phyloP scores from a whole-genome alignment of 495 filamentous ascomycete genomes.

The Hyaloscypha finlandica region DNA sequence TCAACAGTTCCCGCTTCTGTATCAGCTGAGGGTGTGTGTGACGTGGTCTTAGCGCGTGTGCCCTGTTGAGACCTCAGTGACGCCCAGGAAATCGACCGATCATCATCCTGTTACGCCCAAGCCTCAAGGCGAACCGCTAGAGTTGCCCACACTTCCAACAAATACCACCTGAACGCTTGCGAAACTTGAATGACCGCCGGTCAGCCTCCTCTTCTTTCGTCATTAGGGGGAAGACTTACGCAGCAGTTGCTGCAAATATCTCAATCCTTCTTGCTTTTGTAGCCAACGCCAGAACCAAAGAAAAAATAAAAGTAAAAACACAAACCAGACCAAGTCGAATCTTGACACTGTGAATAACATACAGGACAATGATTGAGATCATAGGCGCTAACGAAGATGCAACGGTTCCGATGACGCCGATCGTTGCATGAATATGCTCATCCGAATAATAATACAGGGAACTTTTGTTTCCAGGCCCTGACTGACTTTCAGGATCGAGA shows the following conservation, averaged over 20 bases:
- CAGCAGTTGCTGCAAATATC: slow-evolving; percentile 21
- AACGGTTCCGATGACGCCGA: background rate
- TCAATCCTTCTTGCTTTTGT: slow-evolving; percentile 11
- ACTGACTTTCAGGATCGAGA: no score
- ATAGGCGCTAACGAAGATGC: slow-evolving; percentile 8
- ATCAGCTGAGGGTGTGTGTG: no score
- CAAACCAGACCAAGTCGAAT: slow-evolving; percentile 15
- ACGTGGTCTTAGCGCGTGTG: no score
- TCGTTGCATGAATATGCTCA: slow-evolving; percentile 2
- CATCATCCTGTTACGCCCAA: background rate
- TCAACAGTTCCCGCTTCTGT: no score
- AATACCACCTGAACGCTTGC: slow-evolving; percentile 15
- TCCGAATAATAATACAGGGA: slow-evolving; percentile 13
- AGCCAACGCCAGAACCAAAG: slow-evolving; percentile 8
- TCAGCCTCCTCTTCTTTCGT: background rate
- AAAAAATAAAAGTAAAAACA: slow-evolving; percentile 12
- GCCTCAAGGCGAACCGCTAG: no score
- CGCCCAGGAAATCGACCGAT: background rate
- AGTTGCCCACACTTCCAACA: slow-evolving; percentile 7
- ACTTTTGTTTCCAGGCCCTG: background rate
- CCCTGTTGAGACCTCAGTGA: no score
- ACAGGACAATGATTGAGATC: slow-evolving; percentile 12
- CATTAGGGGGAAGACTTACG: slow-evolving; percentile 1
- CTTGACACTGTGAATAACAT: slow-evolving; percentile 4
- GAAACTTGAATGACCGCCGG: slow-evolving; percentile 4